Percentiles rank a stretch among this genome's conserved stretches.
Evolutionary conservation across 2,329 filamentous ascomycete species (phyloP).

Genomic region (Fusarium domesticum): DNA sequence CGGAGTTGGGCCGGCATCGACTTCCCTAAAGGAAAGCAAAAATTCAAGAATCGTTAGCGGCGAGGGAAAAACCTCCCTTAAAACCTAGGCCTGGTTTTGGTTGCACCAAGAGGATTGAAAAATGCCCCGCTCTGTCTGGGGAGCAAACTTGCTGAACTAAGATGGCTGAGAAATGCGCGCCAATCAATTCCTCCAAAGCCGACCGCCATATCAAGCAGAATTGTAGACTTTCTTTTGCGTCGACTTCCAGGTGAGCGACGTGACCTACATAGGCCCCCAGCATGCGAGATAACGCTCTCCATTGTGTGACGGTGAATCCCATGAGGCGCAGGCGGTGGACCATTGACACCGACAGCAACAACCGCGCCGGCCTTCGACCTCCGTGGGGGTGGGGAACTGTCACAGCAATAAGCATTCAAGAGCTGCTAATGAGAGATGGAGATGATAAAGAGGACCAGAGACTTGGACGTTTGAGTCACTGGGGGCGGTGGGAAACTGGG

Average conservation of each 20-base stretch:
- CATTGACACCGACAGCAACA: constrained; percentile 7
- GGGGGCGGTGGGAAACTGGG: too few species aligned
- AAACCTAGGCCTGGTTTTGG: too few species aligned
- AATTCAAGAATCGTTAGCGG: not conserved
- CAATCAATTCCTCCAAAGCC: constrained; percentile 19
- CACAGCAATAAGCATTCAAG: constrained; percentile 21
- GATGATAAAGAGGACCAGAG: constrained; percentile 12
- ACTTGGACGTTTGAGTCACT: too few species aligned
- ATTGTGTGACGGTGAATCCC: too few species aligned
- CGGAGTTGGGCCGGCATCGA: constrained; percentile 14
- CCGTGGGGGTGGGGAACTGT: constrained; percentile 26
- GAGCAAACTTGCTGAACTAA: too few species aligned
- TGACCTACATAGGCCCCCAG: not conserved
- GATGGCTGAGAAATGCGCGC: constrained; percentile 30
- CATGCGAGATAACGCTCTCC: not conserved
- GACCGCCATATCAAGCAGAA: not conserved
- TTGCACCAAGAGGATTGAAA: constrained; percentile 3
- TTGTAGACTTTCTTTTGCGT: not conserved
- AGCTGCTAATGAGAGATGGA: too few species aligned
- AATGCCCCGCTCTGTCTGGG: constrained; percentile 6
- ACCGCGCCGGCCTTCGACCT: constrained; percentile 25
- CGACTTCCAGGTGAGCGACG: not conserved
- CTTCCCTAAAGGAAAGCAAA: constrained; percentile 6
- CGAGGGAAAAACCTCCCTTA: constrained; percentile 1
- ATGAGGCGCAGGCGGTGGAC: constrained; percentile 10